Base-by-base conservation (phyloP, 192 early-diverging fungal genomes). In the Rhizophagus prolifer region DNA sequence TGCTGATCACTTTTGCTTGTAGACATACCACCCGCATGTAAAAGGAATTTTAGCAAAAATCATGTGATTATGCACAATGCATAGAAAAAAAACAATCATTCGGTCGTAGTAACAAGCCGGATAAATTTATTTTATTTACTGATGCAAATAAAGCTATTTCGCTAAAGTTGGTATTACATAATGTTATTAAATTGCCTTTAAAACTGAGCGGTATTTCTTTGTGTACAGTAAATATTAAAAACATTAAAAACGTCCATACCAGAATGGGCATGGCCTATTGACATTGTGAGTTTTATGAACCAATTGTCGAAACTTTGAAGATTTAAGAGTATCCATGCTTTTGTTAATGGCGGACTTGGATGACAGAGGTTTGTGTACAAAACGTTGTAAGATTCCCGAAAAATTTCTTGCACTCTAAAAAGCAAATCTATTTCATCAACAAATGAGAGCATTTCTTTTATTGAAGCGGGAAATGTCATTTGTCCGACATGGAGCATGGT, bases 221-320 rank as follows among this genome's bases (percentile, higher is more conserved):
- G 16, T 50, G 12, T 50, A 50, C 34, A 36, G 34, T 16, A 50
- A 16, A 50, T 50, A 50, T 16, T 50, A 50, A 61, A 61, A 25
- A 61, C 25, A 61, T 61, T 61, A 61, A 26, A 61, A 73, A 73
- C 71, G 71, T 73, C 71, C 30, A 73, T 28, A 73, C 71, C 58
- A 61, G 25, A 58, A 59, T 73, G 58, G 71, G 58, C 36, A 72
- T 26, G 9, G 1, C 58, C 71, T 58, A 60, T 72, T 25, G 31
- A 72, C 46, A 54, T 72, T 50, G 16, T 30, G 71, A 34, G 72
- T 73, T 58, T 73, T 73, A n/a, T 30, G 61, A 25, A 73, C 72
- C n/a, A 73, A 30, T 30, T 73, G n/a, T 60, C 10, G 2, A 61
- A 73, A 73, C 58, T 73, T 73, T 14, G 58, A 47, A 36, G 58